These are phyloP conservation scores for Cystobasidium pallidum DNA, from an alignment of 1,284 basidiomycete genomes.

Conservation along the genomic window DNA sequence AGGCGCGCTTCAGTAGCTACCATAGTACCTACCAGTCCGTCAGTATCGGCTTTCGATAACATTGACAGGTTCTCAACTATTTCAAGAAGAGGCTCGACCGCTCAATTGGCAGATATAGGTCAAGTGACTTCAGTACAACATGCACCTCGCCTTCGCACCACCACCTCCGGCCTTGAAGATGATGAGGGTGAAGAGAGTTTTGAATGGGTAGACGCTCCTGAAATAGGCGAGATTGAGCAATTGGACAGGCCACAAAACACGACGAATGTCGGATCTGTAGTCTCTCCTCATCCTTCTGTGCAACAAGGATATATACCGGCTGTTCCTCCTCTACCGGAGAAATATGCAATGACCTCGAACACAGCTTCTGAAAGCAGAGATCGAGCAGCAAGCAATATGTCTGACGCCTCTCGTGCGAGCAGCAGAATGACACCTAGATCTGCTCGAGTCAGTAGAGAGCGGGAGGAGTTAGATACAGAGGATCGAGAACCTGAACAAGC, in stretches of 20 bases:
- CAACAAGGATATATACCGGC: not conserved
- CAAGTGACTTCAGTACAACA: conserved; percentile 28
- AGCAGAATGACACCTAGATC: conserved; percentile 26
- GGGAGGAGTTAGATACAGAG: not conserved
- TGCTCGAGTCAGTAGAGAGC: not conserved
- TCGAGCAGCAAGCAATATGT: not conserved
- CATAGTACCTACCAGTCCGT: conserved; percentile 7
- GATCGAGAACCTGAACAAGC: not conserved
- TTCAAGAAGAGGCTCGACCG: conserved; percentile 14
- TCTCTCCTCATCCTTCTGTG: conserved; percentile 16
- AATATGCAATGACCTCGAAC: not conserved
- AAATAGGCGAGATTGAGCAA: not conserved
- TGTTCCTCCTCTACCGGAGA: conserved; percentile 21
- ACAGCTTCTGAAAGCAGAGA: not conserved
- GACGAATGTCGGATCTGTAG: conserved; percentile 4
- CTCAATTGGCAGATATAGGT: conserved; percentile 28
- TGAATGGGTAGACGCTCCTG: conserved; percentile 39
- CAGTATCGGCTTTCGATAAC: not conserved
- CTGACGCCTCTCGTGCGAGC: conserved; percentile 3
- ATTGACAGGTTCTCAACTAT: not conserved
- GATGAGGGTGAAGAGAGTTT: conserved; percentile 19
- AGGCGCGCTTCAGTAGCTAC: conserved; percentile 16
- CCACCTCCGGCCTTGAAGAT: not conserved
- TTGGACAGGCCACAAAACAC: too few relatives aligned
- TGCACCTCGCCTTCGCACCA: not conserved